Evolutionary conservation across 202 grass and related monocot species (phyloP).

Genomic region (Sporobolus alterniflorus): DNA sequence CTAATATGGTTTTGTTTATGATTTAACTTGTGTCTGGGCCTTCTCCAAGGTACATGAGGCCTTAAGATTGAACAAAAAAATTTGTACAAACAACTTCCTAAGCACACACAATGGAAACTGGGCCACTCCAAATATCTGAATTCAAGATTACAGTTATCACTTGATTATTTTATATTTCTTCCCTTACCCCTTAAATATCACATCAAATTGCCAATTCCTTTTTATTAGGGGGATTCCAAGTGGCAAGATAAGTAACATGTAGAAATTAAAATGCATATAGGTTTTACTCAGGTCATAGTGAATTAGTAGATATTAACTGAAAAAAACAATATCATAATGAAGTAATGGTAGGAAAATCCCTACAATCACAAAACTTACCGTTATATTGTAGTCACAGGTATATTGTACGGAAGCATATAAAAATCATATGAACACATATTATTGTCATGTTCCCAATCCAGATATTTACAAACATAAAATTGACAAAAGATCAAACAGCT

Average conservation of each 20-base stretch:
- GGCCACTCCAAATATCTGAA: slow-evolving; percentile 2
- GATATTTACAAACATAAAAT: neutral
- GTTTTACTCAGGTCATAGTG: neutral
- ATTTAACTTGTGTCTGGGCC: neutral
- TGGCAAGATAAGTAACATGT: neutral
- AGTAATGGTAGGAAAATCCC: neutral
- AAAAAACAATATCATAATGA: neutral
- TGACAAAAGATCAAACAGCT: neutral
- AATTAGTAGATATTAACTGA: neutral
- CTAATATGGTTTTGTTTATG: neutral
- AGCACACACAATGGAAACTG: neutral
- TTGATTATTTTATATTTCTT: slow-evolving; percentile 22
- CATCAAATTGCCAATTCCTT: neutral
- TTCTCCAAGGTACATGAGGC: neutral
- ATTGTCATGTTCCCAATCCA: neutral
- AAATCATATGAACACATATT: neutral
- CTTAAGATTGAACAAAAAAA: neutral
- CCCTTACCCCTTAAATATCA: neutral
- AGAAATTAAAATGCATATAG: slow-evolving; percentile 4
- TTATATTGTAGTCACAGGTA: neutral
- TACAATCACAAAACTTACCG: neutral
- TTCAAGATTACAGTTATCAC: neutral
- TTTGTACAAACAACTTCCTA: neutral
- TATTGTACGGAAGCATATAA: neutral
- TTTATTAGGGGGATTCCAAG: neutral